Evolutionary conservation across 306 rosid species (phyloP), one percentile per base, ranked within the genome.

Genomic region (Corylus americana): DNA sequence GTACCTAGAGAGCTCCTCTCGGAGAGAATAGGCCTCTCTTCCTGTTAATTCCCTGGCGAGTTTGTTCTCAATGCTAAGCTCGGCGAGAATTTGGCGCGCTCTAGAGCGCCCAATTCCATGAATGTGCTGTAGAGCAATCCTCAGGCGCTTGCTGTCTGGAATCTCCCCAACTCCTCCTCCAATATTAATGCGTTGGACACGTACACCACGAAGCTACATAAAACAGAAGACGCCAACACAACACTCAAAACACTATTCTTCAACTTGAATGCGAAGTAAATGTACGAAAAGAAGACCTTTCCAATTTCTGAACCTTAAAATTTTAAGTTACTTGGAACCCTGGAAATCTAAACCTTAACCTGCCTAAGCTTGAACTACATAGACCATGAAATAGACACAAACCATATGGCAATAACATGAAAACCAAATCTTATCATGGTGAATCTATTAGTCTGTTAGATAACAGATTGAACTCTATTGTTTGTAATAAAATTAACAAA

Each of bases 111-210:
- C 94, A 78, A 92, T 81, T 47, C 97, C 97, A 51, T 90, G 89
- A 73, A 92, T 75, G 75, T 83, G 86, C 79, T 84, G 97, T 45
- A 90, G 92, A 58, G 97, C 92, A 71, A 51, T 87, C 84, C 81
- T 74, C 4, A 90, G 92, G 61, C 89, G 79, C 85, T 92, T 90
- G 66, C 80, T 71, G 78, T 90, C 97, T 27, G 94, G 97, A 74
- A 92, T 92, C 78, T 92, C 97, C 64, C 91, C 91, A 68, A 90
- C 76, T 58, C 97, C 97, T 63, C 94, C 97, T 80, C 86, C 91
- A 62, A 92, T 86, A 78, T 79, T 87, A 50, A 92, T 84, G 74
- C 83, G 73, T 51, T 83, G 84, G 9, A 66, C 85, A 10, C 76
- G 83, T 45, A 86, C 79, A 47, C 91, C 88, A 2, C 72, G 75